Evolutionary conservation across 257 asterid genomes (phyloP).

Genomic region (Jasminum sambac): DNA sequence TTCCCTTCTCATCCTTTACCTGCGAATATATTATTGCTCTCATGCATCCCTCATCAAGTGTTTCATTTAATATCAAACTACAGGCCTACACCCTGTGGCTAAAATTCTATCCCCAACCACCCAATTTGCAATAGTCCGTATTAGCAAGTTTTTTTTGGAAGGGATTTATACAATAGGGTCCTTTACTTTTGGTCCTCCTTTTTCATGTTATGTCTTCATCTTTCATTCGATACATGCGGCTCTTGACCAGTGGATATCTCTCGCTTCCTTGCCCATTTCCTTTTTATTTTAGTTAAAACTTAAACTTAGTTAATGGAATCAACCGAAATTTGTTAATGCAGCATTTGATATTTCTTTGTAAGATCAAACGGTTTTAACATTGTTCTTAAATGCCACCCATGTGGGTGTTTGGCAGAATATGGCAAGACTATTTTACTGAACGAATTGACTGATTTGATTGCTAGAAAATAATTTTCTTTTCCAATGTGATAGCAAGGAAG

Average conservation of each 20-base stretch:
- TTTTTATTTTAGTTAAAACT: background rate
- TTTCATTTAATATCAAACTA: background rate
- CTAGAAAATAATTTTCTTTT: background rate
- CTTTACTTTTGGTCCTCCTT: background rate
- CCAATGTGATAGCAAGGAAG: slow-evolving; percentile 63
- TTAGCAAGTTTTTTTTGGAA: background rate
- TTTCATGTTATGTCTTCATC: background rate
- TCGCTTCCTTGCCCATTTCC: background rate
- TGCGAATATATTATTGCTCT: background rate
- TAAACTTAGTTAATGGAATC: background rate
- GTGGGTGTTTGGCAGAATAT: background rate
- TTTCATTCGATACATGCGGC: background rate
- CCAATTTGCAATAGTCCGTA: background rate
- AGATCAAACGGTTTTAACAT: background rate
- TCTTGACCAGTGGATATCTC: background rate
- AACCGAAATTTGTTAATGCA: background rate
- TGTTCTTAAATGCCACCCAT: background rate
- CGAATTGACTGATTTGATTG: slow-evolving; percentile 7
- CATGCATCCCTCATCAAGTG: background rate
- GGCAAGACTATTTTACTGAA: background rate
- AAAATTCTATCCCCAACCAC: background rate
- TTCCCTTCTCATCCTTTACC: slow-evolving; percentile 15
- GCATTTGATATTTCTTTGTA: background rate
- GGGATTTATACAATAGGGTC: background rate
- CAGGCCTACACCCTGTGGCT: slow-evolving; percentile 6